A percentile compares a stretch with the other conserved stretches of the same genome.
Conservation (phyloP, 768 basidiomycete genomes). For the Suillus sp. region DNA sequence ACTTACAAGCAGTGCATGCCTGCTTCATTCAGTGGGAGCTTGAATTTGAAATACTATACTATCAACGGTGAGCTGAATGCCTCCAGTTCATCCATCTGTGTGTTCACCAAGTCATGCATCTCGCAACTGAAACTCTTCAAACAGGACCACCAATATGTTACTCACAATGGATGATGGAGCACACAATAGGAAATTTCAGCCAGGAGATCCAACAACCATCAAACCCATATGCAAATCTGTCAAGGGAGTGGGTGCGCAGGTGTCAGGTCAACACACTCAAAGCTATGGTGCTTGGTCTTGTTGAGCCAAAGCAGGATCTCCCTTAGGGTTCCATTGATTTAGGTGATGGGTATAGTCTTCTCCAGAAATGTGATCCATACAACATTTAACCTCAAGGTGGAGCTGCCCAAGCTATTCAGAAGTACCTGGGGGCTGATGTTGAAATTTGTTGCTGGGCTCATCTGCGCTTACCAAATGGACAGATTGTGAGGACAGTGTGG, state of each 20-base stretch:
- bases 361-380: too few relatives aligned
- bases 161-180: constrained; percentile 32
- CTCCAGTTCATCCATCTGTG: constrained; percentile 31
- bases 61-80: constrained; percentile 22
- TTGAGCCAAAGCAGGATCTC: neutral
- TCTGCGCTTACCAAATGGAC: too few relatives aligned
- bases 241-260: constrained; percentile 24
- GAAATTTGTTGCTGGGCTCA: too few relatives aligned
- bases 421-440: too few relatives aligned
- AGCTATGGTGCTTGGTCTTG: constrained; percentile 18
- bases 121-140: constrained; percentile 26
- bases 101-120: constrained; percentile 28
- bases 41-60: constrained; percentile 33
- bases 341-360: too few relatives aligned
- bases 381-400: too few relatives aligned
- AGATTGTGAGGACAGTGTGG: too few relatives aligned
- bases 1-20: constrained; percentile 19
- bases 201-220: constrained; percentile 27
- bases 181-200: constrained; percentile 28
- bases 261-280: constrained; percentile 23
- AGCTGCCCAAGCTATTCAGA: too few relatives aligned
- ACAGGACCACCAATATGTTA: constrained; percentile 25
- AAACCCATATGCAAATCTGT: constrained; percentile 29
- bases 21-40: constrained; percentile 26
- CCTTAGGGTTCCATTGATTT: too few relatives aligned